Evolutionary conservation across 1,139 yeast genomes (phyloP).

Genomic region (Yamadazyma diospyri): DNA sequence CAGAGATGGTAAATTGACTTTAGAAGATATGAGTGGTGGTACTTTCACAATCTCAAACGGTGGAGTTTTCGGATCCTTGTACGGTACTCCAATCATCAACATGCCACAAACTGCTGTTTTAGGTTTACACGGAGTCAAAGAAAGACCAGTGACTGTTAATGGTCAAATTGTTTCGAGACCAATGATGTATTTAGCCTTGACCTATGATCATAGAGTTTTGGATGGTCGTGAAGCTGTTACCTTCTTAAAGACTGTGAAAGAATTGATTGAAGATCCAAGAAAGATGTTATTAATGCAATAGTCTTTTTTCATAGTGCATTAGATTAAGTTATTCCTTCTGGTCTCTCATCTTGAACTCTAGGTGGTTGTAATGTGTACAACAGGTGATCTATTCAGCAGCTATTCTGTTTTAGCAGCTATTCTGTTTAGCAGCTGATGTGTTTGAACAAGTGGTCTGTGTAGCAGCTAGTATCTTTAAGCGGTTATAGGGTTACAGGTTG

Average conservation of each 20-base stretch:
- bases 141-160: constrained; percentile 94
- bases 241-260: constrained; percentile 93
- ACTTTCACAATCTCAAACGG: constrained; percentile 99
- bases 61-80: constrained; percentile 96
- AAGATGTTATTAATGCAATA: constrained; percentile 79
- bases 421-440: too few relatives aligned
- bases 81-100: constrained; percentile 98
- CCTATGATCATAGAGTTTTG: constrained; percentile 96
- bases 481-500: too few relatives aligned
- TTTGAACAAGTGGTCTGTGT: too few relatives aligned
- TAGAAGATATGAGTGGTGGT: constrained; percentile 99
- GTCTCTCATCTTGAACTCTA: too few relatives aligned
- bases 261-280: constrained; percentile 97
- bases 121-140: constrained; percentile 96
- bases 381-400: too few relatives aligned
- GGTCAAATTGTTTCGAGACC: constrained; percentile 97
- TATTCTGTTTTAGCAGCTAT: too few relatives aligned
- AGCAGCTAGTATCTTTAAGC: too few relatives aligned
- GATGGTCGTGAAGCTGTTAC: constrained; percentile 99
- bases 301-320: background rate
- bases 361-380: too few relatives aligned
- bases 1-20: constrained; percentile 91
- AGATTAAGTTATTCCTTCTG: too few relatives aligned
- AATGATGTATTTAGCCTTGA: constrained; percentile 98
- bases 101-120: constrained; percentile 97